Evolutionary conservation across 2,329 filamentous ascomycete species (phyloP), one percentile per base, ranked within the genome.

Genomic region (Neofusicoccum sp.): DNA sequence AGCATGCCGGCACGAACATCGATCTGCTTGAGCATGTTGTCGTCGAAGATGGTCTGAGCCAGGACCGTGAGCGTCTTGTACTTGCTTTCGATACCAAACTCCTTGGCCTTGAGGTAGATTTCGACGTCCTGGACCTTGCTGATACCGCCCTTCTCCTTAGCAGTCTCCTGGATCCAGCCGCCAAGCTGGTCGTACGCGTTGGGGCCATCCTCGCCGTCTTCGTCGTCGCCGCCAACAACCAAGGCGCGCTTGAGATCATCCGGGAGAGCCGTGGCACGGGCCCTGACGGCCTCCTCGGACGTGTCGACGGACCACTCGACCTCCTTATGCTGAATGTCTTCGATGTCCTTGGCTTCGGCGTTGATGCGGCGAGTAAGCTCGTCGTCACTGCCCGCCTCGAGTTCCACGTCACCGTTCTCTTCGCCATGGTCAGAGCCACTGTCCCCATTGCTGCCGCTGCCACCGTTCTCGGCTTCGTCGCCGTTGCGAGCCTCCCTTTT

Each of bases 261-360:
- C n/a, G 95, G 91, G 56, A 99, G 89, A 66, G 92, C 88, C 77
- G 93, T 90, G 74, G 93, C 91, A 76, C 95, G 95, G 70, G 93
- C 93, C 80, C 89, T 93, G 81, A 98, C 89, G 66, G 95, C 95
- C 75, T 92, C 92, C 75, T 93, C 91, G 65, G 93, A 97, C 81
- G 96, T 95, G 75, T 99, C 95, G 63, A 98, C 91, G 64, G 93
- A 90, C 95, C 95, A 99, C 67, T 96, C 86, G 64, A 96, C 88
- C 66, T 97, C 91, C 76, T 93, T 90, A 70, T 86, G 83, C 70
- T 89, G 86, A 28, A 81, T 79, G 47, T 84, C 84, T 69, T 89
- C 89, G 70, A 97, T 88, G 71, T 89, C 88, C 69, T 87, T 82
- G 66, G 87, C 88, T 65, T 84, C 85, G 62, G 82, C 81, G 63